A percentile compares a stretch with the other conserved stretches of the same genome.
These are phyloP conservation scores for Acer yangbiense DNA, from an alignment of 345 rosid genomes.

Conservation along the genomic window DNA sequence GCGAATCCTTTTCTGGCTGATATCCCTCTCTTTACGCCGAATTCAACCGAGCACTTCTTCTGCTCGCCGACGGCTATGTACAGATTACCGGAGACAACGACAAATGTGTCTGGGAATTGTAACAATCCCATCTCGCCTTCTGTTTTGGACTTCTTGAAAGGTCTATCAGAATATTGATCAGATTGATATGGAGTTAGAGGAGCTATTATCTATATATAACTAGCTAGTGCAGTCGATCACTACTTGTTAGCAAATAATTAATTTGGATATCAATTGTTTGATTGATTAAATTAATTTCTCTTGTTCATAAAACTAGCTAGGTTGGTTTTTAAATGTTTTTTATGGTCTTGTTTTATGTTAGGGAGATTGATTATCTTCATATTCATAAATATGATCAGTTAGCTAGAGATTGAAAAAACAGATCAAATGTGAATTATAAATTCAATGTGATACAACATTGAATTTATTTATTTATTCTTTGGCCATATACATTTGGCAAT, in stretches of 20 bases:
- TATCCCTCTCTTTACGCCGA: conserved; percentile 45
- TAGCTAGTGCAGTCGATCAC: not conserved
- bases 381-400: not conserved
- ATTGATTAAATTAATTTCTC: not conserved
- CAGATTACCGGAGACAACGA: conserved; percentile 28
- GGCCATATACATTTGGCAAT: not conserved
- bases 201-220: not conserved
- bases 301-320: conserved; percentile 10
- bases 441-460: not conserved
- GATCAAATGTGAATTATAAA: not conserved
- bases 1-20: conserved; percentile 25
- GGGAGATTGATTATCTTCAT: not conserved
- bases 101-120: not conserved
- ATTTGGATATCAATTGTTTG: not conserved
- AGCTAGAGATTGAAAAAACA: not conserved
- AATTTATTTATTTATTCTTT: conserved; percentile 23
- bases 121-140: conserved; percentile 32
- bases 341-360: not conserved
- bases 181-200: not conserved
- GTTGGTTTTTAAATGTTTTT: not conserved
- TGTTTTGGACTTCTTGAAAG: conserved; percentile 35
- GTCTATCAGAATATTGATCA: conserved; percentile 31
- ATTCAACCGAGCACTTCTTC: conserved; percentile 27
- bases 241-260: conserved; percentile 9
- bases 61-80: conserved; percentile 30